phyloP scores from a whole-genome alignment of 1,139 yeast genomes.

The Kodamaea ohmeri region DNA sequence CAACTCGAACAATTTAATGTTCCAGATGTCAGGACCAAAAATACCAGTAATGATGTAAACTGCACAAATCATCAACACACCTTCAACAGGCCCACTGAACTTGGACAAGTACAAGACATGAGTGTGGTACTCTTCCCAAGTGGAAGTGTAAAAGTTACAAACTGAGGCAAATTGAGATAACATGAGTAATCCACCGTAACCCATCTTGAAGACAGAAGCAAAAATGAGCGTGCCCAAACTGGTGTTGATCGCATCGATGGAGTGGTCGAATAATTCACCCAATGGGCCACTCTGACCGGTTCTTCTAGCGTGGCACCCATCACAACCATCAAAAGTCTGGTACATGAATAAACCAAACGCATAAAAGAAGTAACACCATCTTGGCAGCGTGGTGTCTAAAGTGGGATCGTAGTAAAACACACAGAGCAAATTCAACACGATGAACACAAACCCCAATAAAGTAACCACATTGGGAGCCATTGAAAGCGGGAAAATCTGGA shows the following conservation, averaged over 20 bases:
- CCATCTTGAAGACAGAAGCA: constrained; percentile 70
- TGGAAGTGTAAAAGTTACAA: constrained; percentile 80
- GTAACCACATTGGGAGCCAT: constrained; percentile 92
- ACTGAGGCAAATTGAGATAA: constrained; percentile 73
- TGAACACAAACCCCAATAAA: constrained; percentile 69
- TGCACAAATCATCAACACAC: constrained; percentile 63
- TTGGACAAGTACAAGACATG: constrained; percentile 75
- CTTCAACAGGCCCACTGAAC: constrained; percentile 95
- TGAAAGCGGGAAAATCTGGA: constrained; percentile 70
- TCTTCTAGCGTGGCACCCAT: constrained; percentile 89
- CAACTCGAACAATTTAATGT: constrained; percentile 30
- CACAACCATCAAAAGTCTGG: constrained; percentile 96
- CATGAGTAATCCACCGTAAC: constrained; percentile 62
- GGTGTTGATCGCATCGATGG: constrained; percentile 88
- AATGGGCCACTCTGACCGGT: constrained; percentile 94
- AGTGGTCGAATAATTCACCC: constrained; percentile 93
- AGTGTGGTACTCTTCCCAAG: constrained; percentile 97
- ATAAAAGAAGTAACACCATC: constrained; percentile 78
- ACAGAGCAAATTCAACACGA: constrained; percentile 59
- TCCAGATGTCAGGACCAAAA: constrained; percentile 72
- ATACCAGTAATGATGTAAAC: constrained; percentile 63
- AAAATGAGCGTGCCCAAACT: constrained; percentile 73
- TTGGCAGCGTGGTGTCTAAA: constrained; percentile 58
- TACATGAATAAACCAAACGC: constrained; percentile 85
- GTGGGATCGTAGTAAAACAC: constrained; percentile 76